Conservation (phyloP, 805 yeast genomes). For the Ogataea saltuana region DNA sequence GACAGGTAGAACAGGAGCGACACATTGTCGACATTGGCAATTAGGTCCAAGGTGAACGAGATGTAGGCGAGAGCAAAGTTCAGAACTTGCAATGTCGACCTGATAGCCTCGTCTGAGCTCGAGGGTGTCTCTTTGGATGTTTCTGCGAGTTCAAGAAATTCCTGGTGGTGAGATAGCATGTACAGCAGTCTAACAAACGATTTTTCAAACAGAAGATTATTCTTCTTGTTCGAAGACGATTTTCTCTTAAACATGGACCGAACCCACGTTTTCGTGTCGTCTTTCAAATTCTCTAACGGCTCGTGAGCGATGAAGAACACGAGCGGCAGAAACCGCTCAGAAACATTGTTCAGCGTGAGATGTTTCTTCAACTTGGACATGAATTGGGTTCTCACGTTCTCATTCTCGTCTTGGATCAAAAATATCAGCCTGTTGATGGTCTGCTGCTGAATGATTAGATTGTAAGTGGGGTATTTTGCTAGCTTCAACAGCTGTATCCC, state of each 20-base stretch:
- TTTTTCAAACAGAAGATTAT: constrained; percentile 60
- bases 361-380: constrained; percentile 50
- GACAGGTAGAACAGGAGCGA: constrained; percentile 75
- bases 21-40: constrained; percentile 66
- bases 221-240: constrained; percentile 27
- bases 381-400: constrained; percentile 55
- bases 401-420: constrained; percentile 66
- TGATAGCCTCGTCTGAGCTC: constrained; percentile 13
- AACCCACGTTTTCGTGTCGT: constrained; percentile 68
- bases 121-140: constrained; percentile 16
- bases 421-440: constrained; percentile 55
- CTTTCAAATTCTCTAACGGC: constrained; percentile 53
- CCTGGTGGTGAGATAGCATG: constrained; percentile 73
- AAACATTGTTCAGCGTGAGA: constrained; percentile 51
- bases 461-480: constrained; percentile 55
- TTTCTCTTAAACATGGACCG: constrained; percentile 52
- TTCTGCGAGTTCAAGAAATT: constrained; percentile 47
- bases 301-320: constrained; percentile 78
- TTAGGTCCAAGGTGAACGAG: constrained; percentile 55
- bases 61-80: constrained; percentile 61
- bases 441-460: constrained; percentile 50
- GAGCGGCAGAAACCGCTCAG: constrained; percentile 66
- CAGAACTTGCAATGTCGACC: constrained; percentile 41
- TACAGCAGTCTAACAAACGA: constrained; percentile 67
- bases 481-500: constrained; percentile 66